These are phyloP conservation scores for Phytopythium aichiense DNA, from an alignment of 352 stramenopile genomes.

Conservation along the genomic window DNA sequence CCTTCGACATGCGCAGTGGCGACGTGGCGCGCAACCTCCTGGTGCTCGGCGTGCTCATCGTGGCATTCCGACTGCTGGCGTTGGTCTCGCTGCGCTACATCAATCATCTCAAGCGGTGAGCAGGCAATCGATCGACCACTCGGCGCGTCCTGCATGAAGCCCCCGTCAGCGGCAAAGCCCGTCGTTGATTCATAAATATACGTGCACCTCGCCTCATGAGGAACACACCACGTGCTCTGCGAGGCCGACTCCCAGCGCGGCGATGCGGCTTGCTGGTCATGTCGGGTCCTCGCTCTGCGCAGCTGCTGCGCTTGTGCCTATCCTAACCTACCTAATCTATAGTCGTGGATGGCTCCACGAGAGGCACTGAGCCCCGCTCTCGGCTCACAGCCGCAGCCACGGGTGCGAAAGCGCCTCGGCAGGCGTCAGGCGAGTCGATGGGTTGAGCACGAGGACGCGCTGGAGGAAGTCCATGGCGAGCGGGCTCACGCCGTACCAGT, in stretches of 20 bases:
- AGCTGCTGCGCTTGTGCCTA: background rate
- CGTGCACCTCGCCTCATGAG: background rate
- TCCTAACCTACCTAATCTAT: background rate
- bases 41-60: conserved; percentile 34
- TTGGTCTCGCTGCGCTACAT: conserved; percentile 45
- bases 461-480: conserved; percentile 54
- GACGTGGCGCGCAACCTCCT: conserved; percentile 26
- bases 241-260: background rate
- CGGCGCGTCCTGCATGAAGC: background rate
- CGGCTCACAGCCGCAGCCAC: conserved; percentile 34
- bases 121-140: background rate
- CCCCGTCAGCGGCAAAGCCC: background rate
- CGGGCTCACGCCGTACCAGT: conserved; percentile 63
- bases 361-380: background rate
- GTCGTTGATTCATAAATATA: conserved; percentile 4
- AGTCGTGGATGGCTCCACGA: background rate
- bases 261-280: background rate
- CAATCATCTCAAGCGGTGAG: conserved; percentile 44
- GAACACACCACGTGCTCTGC: background rate
- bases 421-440: conserved; percentile 39
- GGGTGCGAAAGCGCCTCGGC: conserved; percentile 50
- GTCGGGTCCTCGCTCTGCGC: background rate
- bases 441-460: conserved; percentile 60
- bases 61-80: conserved; percentile 40
- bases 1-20: conserved; percentile 32